Base-by-base conservation (phyloP, 2,329 filamentous ascomycete species). In the Rhynchosporium secalis region DNA sequence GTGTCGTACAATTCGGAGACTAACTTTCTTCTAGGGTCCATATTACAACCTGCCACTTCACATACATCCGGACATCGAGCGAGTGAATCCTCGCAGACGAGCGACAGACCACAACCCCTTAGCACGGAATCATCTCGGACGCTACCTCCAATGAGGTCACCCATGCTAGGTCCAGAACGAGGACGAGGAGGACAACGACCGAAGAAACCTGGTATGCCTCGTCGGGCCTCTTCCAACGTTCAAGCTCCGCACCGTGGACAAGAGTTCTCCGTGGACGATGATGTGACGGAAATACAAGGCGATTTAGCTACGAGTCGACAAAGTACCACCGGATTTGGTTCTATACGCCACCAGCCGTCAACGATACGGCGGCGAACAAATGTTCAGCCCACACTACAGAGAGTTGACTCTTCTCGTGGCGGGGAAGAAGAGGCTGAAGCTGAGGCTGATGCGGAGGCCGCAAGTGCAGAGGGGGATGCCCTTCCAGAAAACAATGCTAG, bases 251-350 rank as follows among this genome's bases (percentile, higher is more conserved):
- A 94, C 73, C 88, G 91, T 59, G 91, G 93, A 36, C 90, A 90
- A 65, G 82, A 94, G 64, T 98, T 96, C 77, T 97, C 93, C 0
- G 91, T 91, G 54, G 93, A 98, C 73, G 94, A 98, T 74, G 92
- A 92, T 72, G 80, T 87, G 29, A 83, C 86, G 67, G 94, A 97
- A 75, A 86, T 96, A 26, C 87, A 91, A 72, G 84, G 85, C 65
- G 90, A 92, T 71, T 77, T 77, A 49, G 79, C 75, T 63, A 78
- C 82, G 15, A 57, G 58, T 46, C 60, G 56, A n/a, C 48, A 56
- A 68, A 78, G 84, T 45, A 70, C 74, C 9, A 73, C 77, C 46
- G 75, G 76, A 59, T 72, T 67, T 71, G 56, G 75, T 72, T 51
- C 78, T 68, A 60, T 80, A 72, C 73, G 82, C 72, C 76, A 80